Percentiles rank a stretch among this genome's conserved stretches.
phyloP scores from a whole-genome alignment of 2,329 filamentous ascomycete species.

The Aspergillus sp. region DNA sequence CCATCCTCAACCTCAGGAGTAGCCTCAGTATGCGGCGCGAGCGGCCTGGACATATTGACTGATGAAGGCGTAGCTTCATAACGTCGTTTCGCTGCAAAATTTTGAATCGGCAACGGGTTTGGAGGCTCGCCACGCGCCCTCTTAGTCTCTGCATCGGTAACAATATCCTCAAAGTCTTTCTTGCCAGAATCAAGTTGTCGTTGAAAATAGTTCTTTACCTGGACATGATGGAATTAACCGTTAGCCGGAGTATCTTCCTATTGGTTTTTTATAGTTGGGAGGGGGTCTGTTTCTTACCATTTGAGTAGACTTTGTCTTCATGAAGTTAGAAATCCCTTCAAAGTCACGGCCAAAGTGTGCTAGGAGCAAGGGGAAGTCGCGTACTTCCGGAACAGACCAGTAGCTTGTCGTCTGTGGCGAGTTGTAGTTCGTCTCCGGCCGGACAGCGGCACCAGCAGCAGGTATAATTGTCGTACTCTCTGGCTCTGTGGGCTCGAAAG shows the following conservation, averaged over 20 bases:
- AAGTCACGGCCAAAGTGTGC: conserved; percentile 51
- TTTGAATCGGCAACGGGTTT: conserved; percentile 44
- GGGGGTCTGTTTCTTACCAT: conserved; percentile 42
- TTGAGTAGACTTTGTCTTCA: conserved; percentile 53
- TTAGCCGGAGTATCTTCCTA: background rate
- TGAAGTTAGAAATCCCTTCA: conserved; percentile 48
- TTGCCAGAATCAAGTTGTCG: conserved; percentile 45
- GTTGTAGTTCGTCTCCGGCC: conserved; percentile 34
- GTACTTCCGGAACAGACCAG: conserved; percentile 53
- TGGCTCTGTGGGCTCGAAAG: conserved; percentile 36
- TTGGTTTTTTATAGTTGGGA: background rate
- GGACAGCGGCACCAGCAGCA: conserved; percentile 20
- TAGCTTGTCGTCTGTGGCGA: conserved; percentile 49
- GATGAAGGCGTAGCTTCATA: conserved; percentile 47
- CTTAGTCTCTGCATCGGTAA: conserved; percentile 44
- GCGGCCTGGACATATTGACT: conserved; percentile 39
- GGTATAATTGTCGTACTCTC: conserved; percentile 18
- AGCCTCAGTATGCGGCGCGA: conserved; percentile 44
- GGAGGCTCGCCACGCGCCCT: conserved; percentile 46
- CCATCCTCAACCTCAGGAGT: conserved; percentile 33
- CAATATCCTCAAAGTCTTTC: conserved; percentile 45
- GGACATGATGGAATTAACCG: background rate
- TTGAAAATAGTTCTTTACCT: conserved; percentile 53
- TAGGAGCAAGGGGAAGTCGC: conserved; percentile 47
- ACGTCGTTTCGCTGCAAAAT: conserved; percentile 47